phyloP scores from a whole-genome alignment of 2,329 filamentous ascomycete genomes.

The Trichoderma sp. region DNA sequence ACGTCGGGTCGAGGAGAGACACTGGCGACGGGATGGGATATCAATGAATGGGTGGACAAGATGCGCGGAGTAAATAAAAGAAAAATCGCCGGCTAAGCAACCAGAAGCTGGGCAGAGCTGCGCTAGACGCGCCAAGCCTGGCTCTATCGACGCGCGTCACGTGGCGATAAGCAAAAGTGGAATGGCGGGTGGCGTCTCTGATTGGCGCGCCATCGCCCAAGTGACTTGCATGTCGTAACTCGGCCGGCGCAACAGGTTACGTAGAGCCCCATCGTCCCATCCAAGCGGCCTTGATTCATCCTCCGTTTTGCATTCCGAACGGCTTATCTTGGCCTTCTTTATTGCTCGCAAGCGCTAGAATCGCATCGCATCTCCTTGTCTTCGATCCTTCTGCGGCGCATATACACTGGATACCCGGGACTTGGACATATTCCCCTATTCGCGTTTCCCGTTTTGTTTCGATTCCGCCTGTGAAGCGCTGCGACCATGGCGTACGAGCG shows the following conservation, averaged over 20 bases:
- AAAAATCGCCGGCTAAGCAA: conserved; percentile 35
- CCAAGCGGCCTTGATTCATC: background rate
- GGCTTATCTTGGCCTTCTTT: background rate
- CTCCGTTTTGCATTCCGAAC: background rate
- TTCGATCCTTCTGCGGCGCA: background rate
- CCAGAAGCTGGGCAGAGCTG: conserved; percentile 17
- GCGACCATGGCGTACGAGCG: conserved; percentile 83
- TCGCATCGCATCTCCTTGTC: background rate
- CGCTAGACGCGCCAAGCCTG: conserved; percentile 24
- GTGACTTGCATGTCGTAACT: conserved; percentile 15
- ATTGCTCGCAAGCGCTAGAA: conserved; percentile 15
- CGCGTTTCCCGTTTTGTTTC: background rate
- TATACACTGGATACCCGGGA: background rate
- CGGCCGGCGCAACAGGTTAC: conserved; percentile 27
- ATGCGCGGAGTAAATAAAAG: conserved; percentile 31
- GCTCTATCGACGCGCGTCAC: conserved; percentile 26
- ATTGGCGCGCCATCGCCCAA: conserved; percentile 17
- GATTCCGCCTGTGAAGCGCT: background rate
- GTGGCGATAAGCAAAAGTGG: conserved; percentile 27
- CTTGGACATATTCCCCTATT: background rate
- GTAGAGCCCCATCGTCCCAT: conserved; percentile 24
- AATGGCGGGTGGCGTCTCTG: conserved; percentile 20
- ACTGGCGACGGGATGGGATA: background rate
- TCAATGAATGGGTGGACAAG: background rate
- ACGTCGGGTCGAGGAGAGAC: background rate